Evolutionary conservation across 768 basidiomycete genomes (phyloP).

Genomic region (Amanita thiersii): DNA sequence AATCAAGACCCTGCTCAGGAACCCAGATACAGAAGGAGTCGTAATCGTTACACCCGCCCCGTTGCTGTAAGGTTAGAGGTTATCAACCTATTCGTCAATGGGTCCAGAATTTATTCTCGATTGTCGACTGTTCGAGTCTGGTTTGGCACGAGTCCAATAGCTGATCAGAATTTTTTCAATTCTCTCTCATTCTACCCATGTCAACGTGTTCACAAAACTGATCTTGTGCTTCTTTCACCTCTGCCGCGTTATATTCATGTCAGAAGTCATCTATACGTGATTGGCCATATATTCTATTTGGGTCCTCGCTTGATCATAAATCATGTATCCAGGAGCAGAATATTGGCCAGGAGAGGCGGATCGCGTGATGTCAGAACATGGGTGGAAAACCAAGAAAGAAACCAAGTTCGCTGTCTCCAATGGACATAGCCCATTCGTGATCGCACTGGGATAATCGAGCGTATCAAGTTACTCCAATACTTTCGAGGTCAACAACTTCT

Average conservation of each 20-base stretch:
- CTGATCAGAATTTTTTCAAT: constrained; percentile 41
- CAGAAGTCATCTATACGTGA: constrained; percentile 66
- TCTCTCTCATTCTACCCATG: constrained; percentile 32
- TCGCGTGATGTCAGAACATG: constrained; percentile 44
- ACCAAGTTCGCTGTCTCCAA: constrained; percentile 46
- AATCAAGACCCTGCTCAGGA: constrained; percentile 56
- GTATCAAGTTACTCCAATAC: constrained; percentile 67
- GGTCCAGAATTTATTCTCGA: constrained; percentile 57
- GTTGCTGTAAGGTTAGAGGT: constrained; percentile 60
- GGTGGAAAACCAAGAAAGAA: not conserved
- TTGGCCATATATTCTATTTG: constrained; percentile 31
- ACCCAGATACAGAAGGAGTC: constrained; percentile 45
- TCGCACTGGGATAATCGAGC: constrained; percentile 29
- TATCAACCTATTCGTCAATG: constrained; percentile 21
- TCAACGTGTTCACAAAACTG: constrained; percentile 48
- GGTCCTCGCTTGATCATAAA: constrained; percentile 44
- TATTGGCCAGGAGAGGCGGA: constrained; percentile 23
- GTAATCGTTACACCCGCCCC: constrained; percentile 68
- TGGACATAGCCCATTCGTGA: constrained; percentile 27
- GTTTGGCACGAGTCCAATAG: constrained; percentile 69
- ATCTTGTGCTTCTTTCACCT: constrained; percentile 63
- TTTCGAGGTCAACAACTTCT: constrained; percentile 57
- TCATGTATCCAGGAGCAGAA: constrained; percentile 10
- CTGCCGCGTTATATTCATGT: constrained; percentile 61
- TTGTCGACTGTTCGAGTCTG: constrained; percentile 50